Conservation (phyloP, 192 early-diverging fungal genomes). For the Coemansia sp. region DNA sequence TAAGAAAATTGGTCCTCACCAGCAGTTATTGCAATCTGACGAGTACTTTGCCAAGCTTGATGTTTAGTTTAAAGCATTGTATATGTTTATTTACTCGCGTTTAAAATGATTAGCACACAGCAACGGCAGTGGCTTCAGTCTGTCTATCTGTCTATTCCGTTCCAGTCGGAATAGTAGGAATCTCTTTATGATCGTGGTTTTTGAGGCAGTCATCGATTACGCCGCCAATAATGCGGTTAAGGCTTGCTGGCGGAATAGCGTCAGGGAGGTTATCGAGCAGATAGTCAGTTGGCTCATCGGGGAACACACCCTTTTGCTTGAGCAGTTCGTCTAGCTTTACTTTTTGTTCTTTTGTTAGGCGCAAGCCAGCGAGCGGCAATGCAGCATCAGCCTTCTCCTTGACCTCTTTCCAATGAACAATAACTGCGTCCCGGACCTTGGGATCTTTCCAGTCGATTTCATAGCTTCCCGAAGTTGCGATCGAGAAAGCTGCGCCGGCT, state of each 20-base stretch:
- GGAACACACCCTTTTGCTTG: constrained; percentile 29
- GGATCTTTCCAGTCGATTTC: constrained; percentile 41
- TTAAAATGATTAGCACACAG: not conserved
- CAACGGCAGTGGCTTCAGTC: not conserved
- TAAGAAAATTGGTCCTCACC: constrained; percentile 60
- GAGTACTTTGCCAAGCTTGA: constrained; percentile 15
- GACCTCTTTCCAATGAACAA: constrained; percentile 32
- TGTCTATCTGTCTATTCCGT: not conserved
- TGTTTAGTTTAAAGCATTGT: not conserved
- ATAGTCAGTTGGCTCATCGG: constrained; percentile 27
- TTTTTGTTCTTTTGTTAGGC: constrained; percentile 42
- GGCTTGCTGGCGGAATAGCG: constrained; percentile 44
- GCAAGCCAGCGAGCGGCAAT: constrained; percentile 35
- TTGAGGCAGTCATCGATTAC: constrained; percentile 41
- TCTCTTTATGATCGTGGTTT: constrained; percentile 33
- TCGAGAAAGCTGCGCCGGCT: constrained; percentile 21
- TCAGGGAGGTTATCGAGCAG: constrained; percentile 28
- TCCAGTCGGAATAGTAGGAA: constrained; percentile 11
- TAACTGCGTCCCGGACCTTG: constrained; percentile 23
- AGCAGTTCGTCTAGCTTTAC: constrained; percentile 29
- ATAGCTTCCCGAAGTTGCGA: constrained; percentile 30
- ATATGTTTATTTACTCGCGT: not conserved
- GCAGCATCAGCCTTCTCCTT: constrained; percentile 41
- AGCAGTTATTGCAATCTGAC: constrained; percentile 45
- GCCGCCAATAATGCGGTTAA: constrained; percentile 40